A percentile compares a stretch with the other conserved stretches of the same genome.
Conservation (phyloP, 2,329 filamentous ascomycete species). For the Colletotrichum chrysophilum region DNA sequence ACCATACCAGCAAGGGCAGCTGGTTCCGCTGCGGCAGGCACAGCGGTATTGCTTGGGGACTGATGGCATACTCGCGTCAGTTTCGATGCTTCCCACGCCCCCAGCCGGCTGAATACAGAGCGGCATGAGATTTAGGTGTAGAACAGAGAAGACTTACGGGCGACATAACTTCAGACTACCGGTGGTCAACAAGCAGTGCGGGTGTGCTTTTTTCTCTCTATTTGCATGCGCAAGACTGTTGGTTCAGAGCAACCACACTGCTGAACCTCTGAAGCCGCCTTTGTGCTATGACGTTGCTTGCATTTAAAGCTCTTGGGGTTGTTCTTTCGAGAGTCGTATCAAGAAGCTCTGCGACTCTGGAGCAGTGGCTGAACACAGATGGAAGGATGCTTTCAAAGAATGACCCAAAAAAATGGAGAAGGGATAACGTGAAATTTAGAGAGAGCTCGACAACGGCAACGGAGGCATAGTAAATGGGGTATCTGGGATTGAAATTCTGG, state of each 20-base stretch:
- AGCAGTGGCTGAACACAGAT: not conserved
- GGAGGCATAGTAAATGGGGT: conserved; percentile 8
- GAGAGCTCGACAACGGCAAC: not conserved
- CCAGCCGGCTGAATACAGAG: too few relatives aligned
- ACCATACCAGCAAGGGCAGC: not conserved
- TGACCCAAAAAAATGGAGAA: not conserved
- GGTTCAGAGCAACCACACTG: conserved; percentile 10
- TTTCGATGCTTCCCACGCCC: not conserved
- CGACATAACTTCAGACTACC: conserved; percentile 20
- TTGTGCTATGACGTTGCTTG: conserved; percentile 9
- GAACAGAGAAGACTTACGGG: not conserved
- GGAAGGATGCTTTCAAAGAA: conserved; percentile 12
- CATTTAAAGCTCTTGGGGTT: conserved; percentile 12
- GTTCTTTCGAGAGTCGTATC: not conserved
- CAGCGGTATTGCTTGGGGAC: conserved; percentile 4
- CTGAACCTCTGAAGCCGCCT: conserved; percentile 17
- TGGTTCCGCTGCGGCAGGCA: not conserved
- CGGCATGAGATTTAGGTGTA: not conserved
- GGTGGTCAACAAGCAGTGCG: conserved; percentile 14
- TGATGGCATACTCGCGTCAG: not conserved
- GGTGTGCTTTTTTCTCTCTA: not conserved
- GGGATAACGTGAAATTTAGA: not conserved
- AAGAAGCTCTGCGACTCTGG: not conserved
- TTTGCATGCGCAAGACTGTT: not conserved
- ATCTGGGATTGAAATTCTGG: not conserved